Conservation (phyloP, 2,329 filamentous ascomycete species). For the Paramyrothecium sp. region DNA sequence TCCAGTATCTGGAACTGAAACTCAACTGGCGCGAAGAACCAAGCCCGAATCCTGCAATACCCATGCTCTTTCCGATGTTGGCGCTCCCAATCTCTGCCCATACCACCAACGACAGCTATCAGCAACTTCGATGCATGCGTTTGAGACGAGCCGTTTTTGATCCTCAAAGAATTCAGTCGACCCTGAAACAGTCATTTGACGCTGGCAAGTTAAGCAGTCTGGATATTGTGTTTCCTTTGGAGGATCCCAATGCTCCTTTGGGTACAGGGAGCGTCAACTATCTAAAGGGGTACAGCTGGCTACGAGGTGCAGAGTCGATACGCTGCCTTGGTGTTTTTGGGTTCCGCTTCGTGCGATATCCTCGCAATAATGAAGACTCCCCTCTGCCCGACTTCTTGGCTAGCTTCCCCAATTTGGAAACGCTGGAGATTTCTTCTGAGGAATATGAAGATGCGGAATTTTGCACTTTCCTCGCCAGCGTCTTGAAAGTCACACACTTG, state of each 20-base stretch:
- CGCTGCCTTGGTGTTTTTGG: conserved; percentile 30
- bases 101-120: neutral
- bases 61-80: too few relatives aligned
- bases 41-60: too few relatives aligned
- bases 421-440: conserved; percentile 29
- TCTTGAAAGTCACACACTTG: conserved; percentile 27
- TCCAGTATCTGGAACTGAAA: too few relatives aligned
- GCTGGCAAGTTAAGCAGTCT: conserved; percentile 28
- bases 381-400: conserved; percentile 31
- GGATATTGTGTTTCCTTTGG: conserved; percentile 33
- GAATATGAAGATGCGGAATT: conserved; percentile 27
- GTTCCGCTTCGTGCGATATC: conserved; percentile 30
- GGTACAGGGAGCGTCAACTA: conserved; percentile 25
- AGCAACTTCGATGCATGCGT: conserved; percentile 24
- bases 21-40: too few relatives aligned
- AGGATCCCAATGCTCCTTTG: conserved; percentile 14
- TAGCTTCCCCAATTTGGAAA: conserved; percentile 33
- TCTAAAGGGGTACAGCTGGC: conserved; percentile 30
- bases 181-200: conserved; percentile 22
- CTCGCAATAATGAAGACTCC: conserved; percentile 23
- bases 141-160: conserved; percentile 21
- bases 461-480: conserved; percentile 23
- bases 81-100: neutral
- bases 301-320: conserved; percentile 30
- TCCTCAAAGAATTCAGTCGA: conserved; percentile 17